Conservation (phyloP, 2,329 filamentous ascomycete species). For the Simplicillium aogashimaense region DNA sequence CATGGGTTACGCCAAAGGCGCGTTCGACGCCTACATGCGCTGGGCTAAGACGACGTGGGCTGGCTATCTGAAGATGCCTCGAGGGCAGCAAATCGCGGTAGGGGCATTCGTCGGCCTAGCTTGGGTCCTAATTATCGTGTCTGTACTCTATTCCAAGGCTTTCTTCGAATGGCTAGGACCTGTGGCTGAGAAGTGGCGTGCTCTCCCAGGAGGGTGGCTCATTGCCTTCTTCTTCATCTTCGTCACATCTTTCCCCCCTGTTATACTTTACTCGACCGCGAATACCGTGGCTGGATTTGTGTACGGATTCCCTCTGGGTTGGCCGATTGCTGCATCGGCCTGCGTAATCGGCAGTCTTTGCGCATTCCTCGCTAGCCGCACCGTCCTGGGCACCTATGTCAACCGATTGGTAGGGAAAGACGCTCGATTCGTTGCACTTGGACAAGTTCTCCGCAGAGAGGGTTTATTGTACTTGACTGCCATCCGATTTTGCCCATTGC, state of each 20-base stretch:
- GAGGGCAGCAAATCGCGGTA: slow-evolving; percentile 48
- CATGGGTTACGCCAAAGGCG: too few relatives aligned
- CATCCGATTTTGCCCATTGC: slow-evolving; percentile 85
- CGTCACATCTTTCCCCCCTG: slow-evolving; percentile 70
- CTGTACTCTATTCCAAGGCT: slow-evolving; percentile 67
- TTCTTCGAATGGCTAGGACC: slow-evolving; percentile 72
- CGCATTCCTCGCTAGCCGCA: slow-evolving; percentile 73
- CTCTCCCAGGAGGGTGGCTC: slow-evolving; percentile 59
- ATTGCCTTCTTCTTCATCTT: slow-evolving; percentile 71
- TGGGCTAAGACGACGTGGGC: too few relatives aligned
- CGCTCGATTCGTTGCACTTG: slow-evolving; percentile 77
- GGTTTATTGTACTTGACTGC: slow-evolving; percentile 82
- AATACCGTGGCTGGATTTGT: slow-evolving; percentile 44
- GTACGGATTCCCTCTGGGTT: slow-evolving; percentile 53
- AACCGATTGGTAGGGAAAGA: slow-evolving; percentile 72
- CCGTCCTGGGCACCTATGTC: slow-evolving; percentile 69
- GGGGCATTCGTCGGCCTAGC: slow-evolving; percentile 37
- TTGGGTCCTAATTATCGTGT: slow-evolving; percentile 52
- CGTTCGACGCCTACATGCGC: too few relatives aligned
- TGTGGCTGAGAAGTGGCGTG: slow-evolving; percentile 66
- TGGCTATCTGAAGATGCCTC: too few relatives aligned
- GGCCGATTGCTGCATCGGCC: slow-evolving; percentile 72
- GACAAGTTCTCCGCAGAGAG: slow-evolving; percentile 81
- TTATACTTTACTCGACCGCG: slow-evolving; percentile 79
- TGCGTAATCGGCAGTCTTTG: slow-evolving; percentile 69